Conservation (phyloP, 495 filamentous ascomycete genomes). For the Xylaria longipes region DNA sequence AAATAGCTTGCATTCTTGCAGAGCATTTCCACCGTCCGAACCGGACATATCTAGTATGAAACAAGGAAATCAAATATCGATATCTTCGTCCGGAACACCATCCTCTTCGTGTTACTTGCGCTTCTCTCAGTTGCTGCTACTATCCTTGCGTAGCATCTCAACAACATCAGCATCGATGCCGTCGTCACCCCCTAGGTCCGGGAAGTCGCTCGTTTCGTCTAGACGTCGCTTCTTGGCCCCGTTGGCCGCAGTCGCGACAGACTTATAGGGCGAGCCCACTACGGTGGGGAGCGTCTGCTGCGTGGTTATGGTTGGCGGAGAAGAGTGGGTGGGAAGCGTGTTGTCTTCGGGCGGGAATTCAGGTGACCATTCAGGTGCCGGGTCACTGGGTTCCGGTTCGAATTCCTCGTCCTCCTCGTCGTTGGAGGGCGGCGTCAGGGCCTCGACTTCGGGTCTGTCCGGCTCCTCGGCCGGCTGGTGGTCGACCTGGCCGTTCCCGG, state of each 20-base stretch:
- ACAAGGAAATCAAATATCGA: not conserved
- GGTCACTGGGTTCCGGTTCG: slow-evolving; percentile 25
- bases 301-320: slow-evolving; percentile 49
- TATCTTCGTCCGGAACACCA: not conserved
- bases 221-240: slow-evolving; percentile 77
- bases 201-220: slow-evolving; percentile 68
- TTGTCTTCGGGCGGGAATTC: slow-evolving; percentile 37
- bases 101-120: not conserved
- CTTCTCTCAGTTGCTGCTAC: slow-evolving; percentile 21
- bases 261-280: slow-evolving; percentile 50
- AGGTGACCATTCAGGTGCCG: slow-evolving; percentile 35
- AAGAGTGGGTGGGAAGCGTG: slow-evolving; percentile 44
- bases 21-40: not conserved
- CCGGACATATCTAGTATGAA: not conserved
- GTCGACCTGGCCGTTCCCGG: slow-evolving; percentile 39
- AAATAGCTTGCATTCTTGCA: not conserved
- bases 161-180: slow-evolving; percentile 84
- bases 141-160: slow-evolving; percentile 71
- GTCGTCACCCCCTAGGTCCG: slow-evolving; percentile 70
- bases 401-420: slow-evolving; percentile 26
- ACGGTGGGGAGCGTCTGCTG: slow-evolving; percentile 57
- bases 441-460: slow-evolving; percentile 79
- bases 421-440: slow-evolving; percentile 72
- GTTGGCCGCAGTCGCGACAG: slow-evolving; percentile 49
- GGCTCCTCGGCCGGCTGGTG: slow-evolving; percentile 55